These are phyloP conservation scores for Acer saccharum DNA, from an alignment of 345 rosid species.

Conservation along the genomic window DNA sequence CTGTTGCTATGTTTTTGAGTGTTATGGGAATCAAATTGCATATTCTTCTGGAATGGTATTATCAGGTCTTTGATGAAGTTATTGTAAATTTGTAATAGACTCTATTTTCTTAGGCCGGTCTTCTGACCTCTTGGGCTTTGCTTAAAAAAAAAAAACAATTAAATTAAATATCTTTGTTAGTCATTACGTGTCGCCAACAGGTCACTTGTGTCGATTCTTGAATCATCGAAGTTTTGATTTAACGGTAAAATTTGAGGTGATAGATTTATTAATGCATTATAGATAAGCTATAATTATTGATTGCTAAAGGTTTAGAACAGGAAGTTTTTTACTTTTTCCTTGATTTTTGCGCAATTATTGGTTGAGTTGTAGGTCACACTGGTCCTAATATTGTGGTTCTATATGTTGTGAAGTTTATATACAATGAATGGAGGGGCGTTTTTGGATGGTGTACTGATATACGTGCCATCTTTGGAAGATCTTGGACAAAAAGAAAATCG, in stretches of 20 bases:
- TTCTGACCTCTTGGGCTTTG: too few relatives aligned
- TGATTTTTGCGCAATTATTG: neutral
- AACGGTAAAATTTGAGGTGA: neutral
- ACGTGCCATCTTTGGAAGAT: too few relatives aligned
- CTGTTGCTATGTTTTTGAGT: neutral
- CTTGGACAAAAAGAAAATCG: too few relatives aligned
- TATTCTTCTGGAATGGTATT: neutral
- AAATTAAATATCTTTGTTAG: neutral
- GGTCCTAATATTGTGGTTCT: neutral
- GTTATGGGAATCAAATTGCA: neutral
- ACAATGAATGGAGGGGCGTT: too few relatives aligned
- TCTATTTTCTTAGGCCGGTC: too few relatives aligned
- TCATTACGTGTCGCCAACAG: neutral
- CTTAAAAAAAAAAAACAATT: too few relatives aligned
- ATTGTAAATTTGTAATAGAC: neutral
- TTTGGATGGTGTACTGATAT: too few relatives aligned
- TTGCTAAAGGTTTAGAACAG: neutral
- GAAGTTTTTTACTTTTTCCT: neutral
- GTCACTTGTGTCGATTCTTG: neutral
- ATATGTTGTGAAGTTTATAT: conserved; percentile 38
- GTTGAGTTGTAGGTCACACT: neutral
- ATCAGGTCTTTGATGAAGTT: neutral
- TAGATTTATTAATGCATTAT: neutral
- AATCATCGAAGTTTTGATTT: neutral
- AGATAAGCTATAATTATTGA: neutral